Conservation (phyloP, 1,284 basidiomycete species). For the Xerocomus amazonicus region DNA sequence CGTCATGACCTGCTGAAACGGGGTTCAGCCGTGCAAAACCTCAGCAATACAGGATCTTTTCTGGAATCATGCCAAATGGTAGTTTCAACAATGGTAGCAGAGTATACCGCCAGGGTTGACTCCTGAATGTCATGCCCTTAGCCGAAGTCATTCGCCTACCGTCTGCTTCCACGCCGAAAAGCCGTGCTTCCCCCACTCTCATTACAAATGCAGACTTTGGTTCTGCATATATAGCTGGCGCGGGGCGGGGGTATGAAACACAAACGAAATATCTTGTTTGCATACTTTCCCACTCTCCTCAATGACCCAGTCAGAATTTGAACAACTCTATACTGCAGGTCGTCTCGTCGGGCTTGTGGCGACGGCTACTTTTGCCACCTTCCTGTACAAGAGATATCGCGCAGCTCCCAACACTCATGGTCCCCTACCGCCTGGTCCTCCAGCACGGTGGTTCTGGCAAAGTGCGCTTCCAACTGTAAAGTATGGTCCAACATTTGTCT, state of each 20-base stretch:
- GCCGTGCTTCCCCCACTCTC: no score
- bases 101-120: no score
- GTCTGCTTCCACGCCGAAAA: no score
- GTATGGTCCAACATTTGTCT: conserved; percentile 5
- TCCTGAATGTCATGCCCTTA: no score
- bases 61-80: no score
- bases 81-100: no score
- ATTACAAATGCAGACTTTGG: neutral
- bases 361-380: neutral
- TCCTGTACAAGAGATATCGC: conserved; percentile 5
- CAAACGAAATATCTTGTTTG: neutral
- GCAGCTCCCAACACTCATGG: neutral
- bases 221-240: neutral
- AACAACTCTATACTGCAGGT: neutral
- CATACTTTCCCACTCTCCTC: neutral
- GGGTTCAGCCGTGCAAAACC: no score
- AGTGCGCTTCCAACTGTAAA: conserved; percentile 19
- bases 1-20: no score
- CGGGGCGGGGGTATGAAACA: neutral
- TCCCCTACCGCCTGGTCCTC: conserved; percentile 29
- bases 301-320: neutral
- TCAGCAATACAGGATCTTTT: no score
- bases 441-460: conserved; percentile 27
- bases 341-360: conserved; percentile 1
- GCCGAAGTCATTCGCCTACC: neutral